phyloP scores from a whole-genome alignment of 2,329 filamentous ascomycete genomes.

The Monilinia vaccinii-corymbosi region DNA sequence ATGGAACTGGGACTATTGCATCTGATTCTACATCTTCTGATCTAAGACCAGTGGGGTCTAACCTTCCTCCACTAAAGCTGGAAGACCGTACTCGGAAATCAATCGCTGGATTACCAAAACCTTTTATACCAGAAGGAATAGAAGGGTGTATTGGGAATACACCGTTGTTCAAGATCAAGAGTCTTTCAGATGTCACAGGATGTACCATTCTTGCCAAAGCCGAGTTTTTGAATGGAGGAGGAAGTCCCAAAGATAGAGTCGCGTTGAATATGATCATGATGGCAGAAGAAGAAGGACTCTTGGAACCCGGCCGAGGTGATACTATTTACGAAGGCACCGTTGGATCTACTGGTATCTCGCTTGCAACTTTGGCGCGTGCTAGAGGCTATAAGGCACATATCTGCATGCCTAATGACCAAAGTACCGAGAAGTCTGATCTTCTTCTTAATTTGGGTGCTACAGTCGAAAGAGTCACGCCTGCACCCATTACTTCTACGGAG shows the following conservation, averaged over 20 bases:
- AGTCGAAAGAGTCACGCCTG: conserved; percentile 85
- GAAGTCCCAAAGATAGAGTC: conserved; percentile 90
- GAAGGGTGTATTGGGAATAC: conserved; percentile 92
- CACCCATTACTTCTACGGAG: conserved; percentile 83
- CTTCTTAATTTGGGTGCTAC: conserved; percentile 81
- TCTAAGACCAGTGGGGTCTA: conserved; percentile 24
- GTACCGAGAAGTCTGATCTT: conserved; percentile 79
- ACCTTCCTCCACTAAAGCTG: conserved; percentile 39
- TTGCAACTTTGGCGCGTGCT: conserved; percentile 81
- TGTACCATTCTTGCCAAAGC: conserved; percentile 89
- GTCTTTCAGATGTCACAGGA: conserved; percentile 76
- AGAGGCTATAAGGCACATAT: conserved; percentile 89
- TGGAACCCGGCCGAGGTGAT: conserved; percentile 75
- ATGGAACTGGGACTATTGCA: conserved; percentile 4
- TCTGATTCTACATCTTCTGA: conserved; percentile 15
- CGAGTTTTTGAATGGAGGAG: conserved; percentile 92
- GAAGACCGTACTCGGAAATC: conserved; percentile 44
- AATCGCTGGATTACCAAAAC: conserved; percentile 14
- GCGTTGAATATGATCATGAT: conserved; percentile 79
- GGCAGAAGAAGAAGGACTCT: conserved; percentile 68
- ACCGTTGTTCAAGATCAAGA: conserved; percentile 76
- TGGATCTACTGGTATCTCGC: conserved; percentile 89
- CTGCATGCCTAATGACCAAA: conserved; percentile 93
- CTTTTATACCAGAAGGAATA: conserved; percentile 62
- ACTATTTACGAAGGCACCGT: conserved; percentile 97